phyloP scores from a whole-genome alignment of 202 grass and related monocot genomes.

The Miscanthus sacchariflorus region DNA sequence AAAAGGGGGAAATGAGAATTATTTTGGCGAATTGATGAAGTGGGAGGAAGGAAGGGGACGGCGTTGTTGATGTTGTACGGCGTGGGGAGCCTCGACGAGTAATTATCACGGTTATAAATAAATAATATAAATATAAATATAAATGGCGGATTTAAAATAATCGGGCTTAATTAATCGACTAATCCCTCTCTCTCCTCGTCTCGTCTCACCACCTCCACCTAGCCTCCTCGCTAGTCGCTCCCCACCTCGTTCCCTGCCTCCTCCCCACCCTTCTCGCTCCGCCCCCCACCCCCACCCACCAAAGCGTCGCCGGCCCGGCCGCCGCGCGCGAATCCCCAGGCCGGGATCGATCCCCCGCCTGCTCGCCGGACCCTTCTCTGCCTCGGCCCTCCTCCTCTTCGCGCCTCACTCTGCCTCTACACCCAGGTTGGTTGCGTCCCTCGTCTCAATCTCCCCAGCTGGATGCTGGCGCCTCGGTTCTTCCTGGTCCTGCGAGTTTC shows the following conservation, averaged over 20 bases:
- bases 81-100: conserved; percentile 15
- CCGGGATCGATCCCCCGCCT: conserved; percentile 41
- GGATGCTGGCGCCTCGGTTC: conserved; percentile 24
- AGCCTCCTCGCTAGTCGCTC: conserved; percentile 44
- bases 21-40: background rate
- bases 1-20: background rate
- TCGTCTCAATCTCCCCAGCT: conserved; percentile 8
- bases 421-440: conserved; percentile 36
- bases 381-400: background rate
- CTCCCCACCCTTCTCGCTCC: conserved; percentile 54
- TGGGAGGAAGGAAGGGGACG: background rate
- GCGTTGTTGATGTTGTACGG: background rate
- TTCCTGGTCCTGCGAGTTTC: conserved; percentile 8
- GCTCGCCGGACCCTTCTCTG: conserved; percentile 16
- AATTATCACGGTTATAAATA: background rate
- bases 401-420: background rate
- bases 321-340: conserved; percentile 48
- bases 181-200: conserved; percentile 17
- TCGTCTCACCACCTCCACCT: background rate
- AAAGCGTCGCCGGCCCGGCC: conserved; percentile 40
- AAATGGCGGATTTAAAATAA: conserved; percentile 26
- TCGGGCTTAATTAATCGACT: conserved; percentile 19
- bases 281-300: conserved; percentile 24
- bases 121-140: background rate
- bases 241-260: conserved; percentile 39